Percentiles rank a stretch among this genome's conserved stretches.
Conservation (phyloP, 2,329 filamentous ascomycete species). For the Didymella pinodella region DNA sequence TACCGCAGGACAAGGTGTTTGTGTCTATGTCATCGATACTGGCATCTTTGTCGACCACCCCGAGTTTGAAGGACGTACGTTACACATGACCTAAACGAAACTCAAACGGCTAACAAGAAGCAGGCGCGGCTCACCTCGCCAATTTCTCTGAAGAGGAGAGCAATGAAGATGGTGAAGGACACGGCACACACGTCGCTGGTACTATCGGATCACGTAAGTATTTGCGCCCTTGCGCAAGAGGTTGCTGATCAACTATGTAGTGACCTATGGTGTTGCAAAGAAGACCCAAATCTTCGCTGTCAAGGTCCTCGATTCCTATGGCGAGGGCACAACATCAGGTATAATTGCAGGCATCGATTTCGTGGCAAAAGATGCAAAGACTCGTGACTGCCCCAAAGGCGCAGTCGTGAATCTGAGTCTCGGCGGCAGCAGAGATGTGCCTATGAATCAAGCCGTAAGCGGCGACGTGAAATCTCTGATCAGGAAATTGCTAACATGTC, state of each 20-base stretch:
- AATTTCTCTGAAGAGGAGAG: conserved; percentile 37
- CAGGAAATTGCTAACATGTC: conserved; percentile 2
- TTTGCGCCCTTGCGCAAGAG: too few relatives aligned
- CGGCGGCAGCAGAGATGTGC: conserved; percentile 35
- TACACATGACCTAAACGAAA: not conserved
- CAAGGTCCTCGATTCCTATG: conserved; percentile 47
- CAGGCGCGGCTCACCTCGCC: conserved; percentile 39
- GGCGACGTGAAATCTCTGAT: not conserved
- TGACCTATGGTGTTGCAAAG: conserved; percentile 46
- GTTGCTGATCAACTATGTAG: not conserved
- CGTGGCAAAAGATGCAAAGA: conserved; percentile 25
- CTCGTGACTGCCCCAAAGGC: conserved; percentile 40
- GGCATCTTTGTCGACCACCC: conserved; percentile 65
- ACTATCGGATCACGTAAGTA: conserved; percentile 38
- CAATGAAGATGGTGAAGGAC: conserved; percentile 39
- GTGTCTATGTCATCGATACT: conserved; percentile 70
- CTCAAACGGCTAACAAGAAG: conserved; percentile 1
- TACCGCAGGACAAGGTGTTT: conserved; percentile 51
- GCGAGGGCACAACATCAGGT: conserved; percentile 34
- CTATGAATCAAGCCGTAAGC: conserved; percentile 38
- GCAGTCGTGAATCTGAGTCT: conserved; percentile 48
- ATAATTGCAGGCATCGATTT: conserved; percentile 41
- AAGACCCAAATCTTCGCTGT: conserved; percentile 47
- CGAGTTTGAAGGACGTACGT: conserved; percentile 48
- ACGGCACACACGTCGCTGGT: conserved; percentile 50